phyloP scores from a whole-genome alignment of 208 protist species.

The Ichthyophonus hoferi region DNA sequence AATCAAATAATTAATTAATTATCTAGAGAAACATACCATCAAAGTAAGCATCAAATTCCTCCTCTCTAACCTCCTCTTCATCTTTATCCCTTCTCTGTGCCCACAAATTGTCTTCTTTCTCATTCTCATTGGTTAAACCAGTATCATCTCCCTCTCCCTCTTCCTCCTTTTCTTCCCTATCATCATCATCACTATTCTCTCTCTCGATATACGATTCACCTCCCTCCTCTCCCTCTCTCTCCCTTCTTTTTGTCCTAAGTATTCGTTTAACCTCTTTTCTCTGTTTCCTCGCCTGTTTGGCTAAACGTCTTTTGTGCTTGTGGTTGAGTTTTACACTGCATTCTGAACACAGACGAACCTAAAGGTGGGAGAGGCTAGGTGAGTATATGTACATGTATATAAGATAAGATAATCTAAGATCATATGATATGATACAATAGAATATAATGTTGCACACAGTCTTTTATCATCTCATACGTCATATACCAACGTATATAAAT shows the following conservation, averaged over 20 bases:
- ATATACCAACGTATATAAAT: background rate
- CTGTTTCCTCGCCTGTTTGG: background rate
- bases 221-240: constrained; percentile 2
- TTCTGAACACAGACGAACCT: constrained; percentile 5
- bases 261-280: background rate
- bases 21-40: background rate
- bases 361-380: background rate
- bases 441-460: background rate
- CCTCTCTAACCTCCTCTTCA: background rate
- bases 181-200: background rate
- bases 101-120: background rate
- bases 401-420: background rate
- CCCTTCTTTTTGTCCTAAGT: background rate
- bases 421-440: background rate
- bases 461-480: too few species aligned
- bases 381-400: background rate
- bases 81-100: background rate
- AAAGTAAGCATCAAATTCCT: constrained; percentile 12
- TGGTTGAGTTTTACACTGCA: background rate
- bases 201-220: background rate
- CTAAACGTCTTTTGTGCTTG: background rate
- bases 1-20: background rate
- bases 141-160: background rate
- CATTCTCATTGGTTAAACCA: background rate
- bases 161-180: background rate